phyloP scores from a whole-genome alignment of 202 grass and related monocot species.

The Setaria viridis region DNA sequence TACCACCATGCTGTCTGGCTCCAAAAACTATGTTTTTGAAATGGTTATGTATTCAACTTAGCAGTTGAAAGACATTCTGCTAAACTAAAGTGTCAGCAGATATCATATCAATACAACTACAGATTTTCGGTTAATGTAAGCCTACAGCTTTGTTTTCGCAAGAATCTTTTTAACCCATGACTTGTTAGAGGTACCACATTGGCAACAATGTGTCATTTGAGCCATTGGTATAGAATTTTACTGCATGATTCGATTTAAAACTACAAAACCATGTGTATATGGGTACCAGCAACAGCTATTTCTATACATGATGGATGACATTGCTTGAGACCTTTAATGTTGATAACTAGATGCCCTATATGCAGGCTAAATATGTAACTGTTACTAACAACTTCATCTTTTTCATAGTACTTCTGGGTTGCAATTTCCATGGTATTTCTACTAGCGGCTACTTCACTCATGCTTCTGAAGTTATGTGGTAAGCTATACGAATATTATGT shows the following conservation, averaged over 20 bases:
- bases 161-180: neutral
- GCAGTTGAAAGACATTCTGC: neutral
- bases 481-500: conserved; percentile 49
- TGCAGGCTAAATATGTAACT: neutral
- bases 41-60: neutral
- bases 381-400: conserved; percentile 47
- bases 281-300: neutral
- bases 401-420: conserved; percentile 73
- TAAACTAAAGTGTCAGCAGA: neutral
- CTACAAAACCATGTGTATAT: neutral
- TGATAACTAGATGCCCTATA: conserved; percentile 29
- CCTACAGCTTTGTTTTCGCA: neutral
- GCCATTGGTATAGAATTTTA: conserved; percentile 1
- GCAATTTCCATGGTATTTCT: conserved; percentile 91
- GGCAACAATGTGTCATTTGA: conserved; percentile 8
- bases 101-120: neutral
- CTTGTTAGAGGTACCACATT: conserved; percentile 21
- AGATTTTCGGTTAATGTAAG: neutral
- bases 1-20: neutral
- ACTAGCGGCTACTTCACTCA: conserved; percentile 70
- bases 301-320: conserved; percentile 13
- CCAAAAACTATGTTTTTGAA: neutral
- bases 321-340: conserved; percentile 27
- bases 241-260: conserved; percentile 10
- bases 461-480: conserved; percentile 82